Evolutionary conservation across 129 eudicot genomes (phyloP).

Genomic region (Kitagawia praeruptora): DNA sequence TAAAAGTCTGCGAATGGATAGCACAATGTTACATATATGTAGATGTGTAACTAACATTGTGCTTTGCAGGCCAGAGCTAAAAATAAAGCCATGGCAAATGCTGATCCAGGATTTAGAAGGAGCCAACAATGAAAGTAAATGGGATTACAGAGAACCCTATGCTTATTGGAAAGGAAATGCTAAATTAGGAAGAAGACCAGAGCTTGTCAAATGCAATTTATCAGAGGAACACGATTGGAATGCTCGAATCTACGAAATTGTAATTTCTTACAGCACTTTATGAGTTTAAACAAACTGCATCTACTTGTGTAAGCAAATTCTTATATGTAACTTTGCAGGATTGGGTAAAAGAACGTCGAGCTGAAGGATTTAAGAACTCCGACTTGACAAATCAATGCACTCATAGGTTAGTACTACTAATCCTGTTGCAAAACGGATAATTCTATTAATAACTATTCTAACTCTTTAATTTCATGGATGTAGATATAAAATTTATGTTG

Average conservation of each 20-base stretch:
- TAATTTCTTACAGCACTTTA: neutral
- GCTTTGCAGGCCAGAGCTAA: slow-evolving; percentile 61
- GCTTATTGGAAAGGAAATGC: slow-evolving; percentile 91
- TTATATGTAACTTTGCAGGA: slow-evolving; percentile 28
- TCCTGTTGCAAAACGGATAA: neutral
- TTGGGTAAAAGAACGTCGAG: slow-evolving; percentile 20
- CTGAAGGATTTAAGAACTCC: slow-evolving; percentile 39
- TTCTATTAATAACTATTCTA: neutral
- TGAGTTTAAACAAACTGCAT: neutral
- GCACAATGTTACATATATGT: neutral
- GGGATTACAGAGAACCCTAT: slow-evolving; percentile 61
- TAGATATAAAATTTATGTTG: slow-evolving; percentile 51
- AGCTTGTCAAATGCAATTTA: slow-evolving; percentile 53
- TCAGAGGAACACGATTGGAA: slow-evolving; percentile 45
- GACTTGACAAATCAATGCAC: slow-evolving; percentile 47
- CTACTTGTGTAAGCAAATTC: neutral
- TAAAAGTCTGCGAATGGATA: neutral
- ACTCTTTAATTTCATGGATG: slow-evolving; percentile 1
- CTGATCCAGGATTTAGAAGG: slow-evolving; percentile 42
- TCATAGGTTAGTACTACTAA: slow-evolving; percentile 24
- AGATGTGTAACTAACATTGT: no score
- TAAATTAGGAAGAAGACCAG: slow-evolving; percentile 34
- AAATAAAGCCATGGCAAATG: slow-evolving; percentile 66
- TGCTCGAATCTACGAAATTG: slow-evolving; percentile 48
- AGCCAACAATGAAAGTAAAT: slow-evolving; percentile 40